Conservation (phyloP, 495 filamentous ascomycete species). For the Penicillium cinerascens region DNA sequence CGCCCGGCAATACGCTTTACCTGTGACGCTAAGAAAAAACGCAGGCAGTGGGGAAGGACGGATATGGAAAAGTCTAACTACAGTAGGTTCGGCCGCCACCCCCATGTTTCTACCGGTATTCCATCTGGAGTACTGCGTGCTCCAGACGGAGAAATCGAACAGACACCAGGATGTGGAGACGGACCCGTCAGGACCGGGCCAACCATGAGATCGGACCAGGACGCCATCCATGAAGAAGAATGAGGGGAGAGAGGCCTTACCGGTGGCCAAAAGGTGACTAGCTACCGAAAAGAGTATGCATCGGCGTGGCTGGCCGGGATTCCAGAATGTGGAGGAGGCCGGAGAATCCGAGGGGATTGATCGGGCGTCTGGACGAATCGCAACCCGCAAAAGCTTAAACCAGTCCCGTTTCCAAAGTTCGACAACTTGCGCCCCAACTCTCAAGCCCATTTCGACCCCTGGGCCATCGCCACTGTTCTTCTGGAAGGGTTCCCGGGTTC, state of each 20-base stretch:
- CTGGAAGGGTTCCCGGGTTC: constrained; percentile 24
- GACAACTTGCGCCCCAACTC: not conserved
- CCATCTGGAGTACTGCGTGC: constrained; percentile 3
- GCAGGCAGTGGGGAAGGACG: constrained; percentile 8
- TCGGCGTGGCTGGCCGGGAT: constrained; percentile 1
- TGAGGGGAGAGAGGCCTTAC: constrained; percentile 11
- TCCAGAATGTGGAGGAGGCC: constrained; percentile 19
- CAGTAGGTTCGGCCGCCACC: constrained; percentile 1
- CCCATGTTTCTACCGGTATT: constrained; percentile 7
- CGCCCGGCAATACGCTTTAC: constrained; percentile 15
- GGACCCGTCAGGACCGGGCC: constrained; percentile 4
- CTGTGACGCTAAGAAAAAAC: constrained; percentile 7
- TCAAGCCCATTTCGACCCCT: not conserved
- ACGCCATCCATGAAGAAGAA: constrained; percentile 1
- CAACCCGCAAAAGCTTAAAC: constrained; percentile 10
- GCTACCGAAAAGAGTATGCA: constrained; percentile 7
- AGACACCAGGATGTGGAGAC: constrained; percentile 1
- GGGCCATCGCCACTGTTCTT: constrained; percentile 5
- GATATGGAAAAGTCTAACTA: constrained; percentile 11
- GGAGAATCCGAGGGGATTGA: constrained; percentile 14
- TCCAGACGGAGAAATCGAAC: not conserved
- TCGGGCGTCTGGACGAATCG: constrained; percentile 15
- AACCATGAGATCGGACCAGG: constrained; percentile 5
- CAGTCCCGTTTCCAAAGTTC: not conserved
- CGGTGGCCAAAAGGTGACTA: constrained; percentile 12